Base-by-base conservation (phyloP, 805 yeast genomes). In the Starmera dryadoides region DNA sequence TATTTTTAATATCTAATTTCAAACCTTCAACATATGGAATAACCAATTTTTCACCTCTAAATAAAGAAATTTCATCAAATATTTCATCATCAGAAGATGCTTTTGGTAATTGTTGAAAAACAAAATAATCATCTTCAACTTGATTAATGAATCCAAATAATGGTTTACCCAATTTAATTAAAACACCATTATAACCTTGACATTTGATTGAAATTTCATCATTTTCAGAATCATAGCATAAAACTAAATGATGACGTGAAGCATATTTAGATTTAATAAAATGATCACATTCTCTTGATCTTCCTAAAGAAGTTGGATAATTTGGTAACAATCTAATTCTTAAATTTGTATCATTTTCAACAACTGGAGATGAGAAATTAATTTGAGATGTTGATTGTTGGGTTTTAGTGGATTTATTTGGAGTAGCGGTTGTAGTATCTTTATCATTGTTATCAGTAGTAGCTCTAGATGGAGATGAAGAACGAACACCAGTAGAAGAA, bases 161-260 rank as follows among this genome's bases (percentile, higher is more conserved):
- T 16, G 52, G 49, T 16, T 57, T 60, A 0, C 95, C 93, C 31
- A 86, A 72, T 4, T 73, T 67, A 16, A 88, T 73, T 9, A 74
- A 70, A 37, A 85, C 63, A 10, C 97, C 96, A 58, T 91, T 91
- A 62, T 79, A 74, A 4, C 98, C 97, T 39, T 77, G 58, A 59
- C 97, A 91, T 34, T 73, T 73, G 37, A 91, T 56, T 14, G 62
- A 64, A 34, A 86, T 57, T 34, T 66, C 49, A 26, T 72, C 63
- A 10, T 57, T 56, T 3, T 52, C 53, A 1, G 64, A 49, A 22
- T 64, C 54, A 53, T 73, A 79, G 20, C 69, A 62, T 2, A 83
- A 52, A 14, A 63, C 59, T 37, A 81, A 68, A 58, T 86, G 95
- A 10, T 69, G 68, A 37, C 95, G 73, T 12, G 93, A 82, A 18